These are phyloP conservation scores for Rhizopogon salebrosus DNA, from an alignment of 768 basidiomycete genomes.

Conservation along the genomic window DNA sequence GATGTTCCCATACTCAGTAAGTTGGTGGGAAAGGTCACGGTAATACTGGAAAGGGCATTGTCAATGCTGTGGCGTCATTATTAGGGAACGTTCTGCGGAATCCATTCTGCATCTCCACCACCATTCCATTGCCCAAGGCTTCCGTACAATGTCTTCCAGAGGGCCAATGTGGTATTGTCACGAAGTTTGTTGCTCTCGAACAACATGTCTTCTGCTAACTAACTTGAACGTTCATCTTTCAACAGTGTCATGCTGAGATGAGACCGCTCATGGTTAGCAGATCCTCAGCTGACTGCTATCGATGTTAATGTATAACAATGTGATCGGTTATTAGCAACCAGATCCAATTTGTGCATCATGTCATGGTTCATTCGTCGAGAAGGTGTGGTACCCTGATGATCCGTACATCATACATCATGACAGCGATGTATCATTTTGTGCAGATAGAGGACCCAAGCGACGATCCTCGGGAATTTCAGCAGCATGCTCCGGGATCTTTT, in stretches of 20 bases:
- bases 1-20: not conserved
- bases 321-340: slow-evolving; percentile 51
- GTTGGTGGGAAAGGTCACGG: not conserved
- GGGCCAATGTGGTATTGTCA: slow-evolving; percentile 81
- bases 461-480: slow-evolving; percentile 68
- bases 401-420: not conserved
- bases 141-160: slow-evolving; percentile 54
- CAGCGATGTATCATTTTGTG: slow-evolving; percentile 3
- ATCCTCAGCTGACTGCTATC: slow-evolving; percentile 2
- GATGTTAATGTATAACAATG: not conserved
- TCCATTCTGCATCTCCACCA: slow-evolving; percentile 4
- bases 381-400: slow-evolving; percentile 35
- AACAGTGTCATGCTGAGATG: slow-evolving; percentile 85
- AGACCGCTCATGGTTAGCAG: slow-evolving; percentile 66
- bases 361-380: slow-evolving; percentile 78
- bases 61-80: not conserved
- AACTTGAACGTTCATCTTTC: slow-evolving; percentile 8
- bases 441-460: slow-evolving; percentile 74
- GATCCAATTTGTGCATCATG: slow-evolving; percentile 84
- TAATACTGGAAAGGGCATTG: no score
- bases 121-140: not conserved
- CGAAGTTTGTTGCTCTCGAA: slow-evolving; percentile 36
- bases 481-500: slow-evolving; percentile 23
- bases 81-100: not conserved
- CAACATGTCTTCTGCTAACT: slow-evolving; percentile 1